phyloP scores from a whole-genome alignment of 2,329 filamentous ascomycete genomes.

The Alternaria triticina region DNA sequence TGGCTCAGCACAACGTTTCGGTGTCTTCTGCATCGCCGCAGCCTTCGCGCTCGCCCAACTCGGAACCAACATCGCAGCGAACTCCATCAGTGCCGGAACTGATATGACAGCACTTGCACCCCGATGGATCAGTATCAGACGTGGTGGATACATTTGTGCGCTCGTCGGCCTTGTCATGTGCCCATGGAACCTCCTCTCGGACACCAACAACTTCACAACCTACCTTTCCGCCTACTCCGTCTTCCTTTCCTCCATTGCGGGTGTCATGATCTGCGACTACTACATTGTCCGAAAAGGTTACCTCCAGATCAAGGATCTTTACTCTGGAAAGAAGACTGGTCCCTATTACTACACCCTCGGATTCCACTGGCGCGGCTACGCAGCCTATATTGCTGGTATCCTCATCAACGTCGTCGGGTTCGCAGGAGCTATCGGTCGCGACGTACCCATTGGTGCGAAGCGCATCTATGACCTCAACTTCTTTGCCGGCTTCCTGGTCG shows the following conservation, averaged over 20 bases:
- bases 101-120: slow-evolving; percentile 83
- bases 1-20: slow-evolving; percentile 52
- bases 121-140: slow-evolving; percentile 81
- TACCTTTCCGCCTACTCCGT: slow-evolving; percentile 92
- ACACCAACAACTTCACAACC: slow-evolving; percentile 83
- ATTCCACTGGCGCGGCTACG: slow-evolving; percentile 83
- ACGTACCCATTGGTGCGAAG: slow-evolving; percentile 76
- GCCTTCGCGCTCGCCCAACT: slow-evolving; percentile 73
- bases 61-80: slow-evolving; percentile 86
- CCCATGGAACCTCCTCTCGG: slow-evolving; percentile 79
- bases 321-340: slow-evolving; percentile 69
- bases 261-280: slow-evolving; percentile 90
- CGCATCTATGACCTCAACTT: slow-evolving; percentile 94
- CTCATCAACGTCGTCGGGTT: slow-evolving; percentile 92
- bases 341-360: slow-evolving; percentile 79
- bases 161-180: slow-evolving; percentile 82
- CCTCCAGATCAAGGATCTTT: slow-evolving; percentile 78
- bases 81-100: slow-evolving; percentile 82
- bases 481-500: slow-evolving; percentile 81
- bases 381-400: slow-evolving; percentile 81
- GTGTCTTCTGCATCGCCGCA: slow-evolving; percentile 61
- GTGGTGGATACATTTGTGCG: slow-evolving; percentile 86
- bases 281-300: slow-evolving; percentile 85
- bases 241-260: slow-evolving; percentile 90
- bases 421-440: slow-evolving; percentile 74